phyloP scores from a whole-genome alignment of 148 eudicot genomes.

The Diospyros kaki region DNA sequence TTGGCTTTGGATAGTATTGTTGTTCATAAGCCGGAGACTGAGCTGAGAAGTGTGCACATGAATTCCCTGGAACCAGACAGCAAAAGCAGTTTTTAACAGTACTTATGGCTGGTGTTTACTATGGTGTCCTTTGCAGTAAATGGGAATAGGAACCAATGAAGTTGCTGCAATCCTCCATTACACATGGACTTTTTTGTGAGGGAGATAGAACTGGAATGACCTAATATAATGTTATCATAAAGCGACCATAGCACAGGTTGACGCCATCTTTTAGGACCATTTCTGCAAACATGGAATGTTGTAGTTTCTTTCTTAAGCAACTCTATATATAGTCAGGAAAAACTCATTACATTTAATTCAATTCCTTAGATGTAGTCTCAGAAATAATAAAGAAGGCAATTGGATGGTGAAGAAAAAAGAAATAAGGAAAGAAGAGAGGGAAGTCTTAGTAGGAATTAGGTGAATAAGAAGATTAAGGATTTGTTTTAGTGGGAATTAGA shows the following conservation, averaged over 20 bases:
- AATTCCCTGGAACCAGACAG: slow-evolving; percentile 37
- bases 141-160: not conserved
- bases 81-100: not conserved
- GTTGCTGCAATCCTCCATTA: not conserved
- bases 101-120: not conserved
- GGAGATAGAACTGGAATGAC: too few species aligned
- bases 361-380: not conserved
- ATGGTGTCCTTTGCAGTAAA: not conserved
- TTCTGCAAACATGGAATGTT: too few species aligned
- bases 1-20: slow-evolving; percentile 24
- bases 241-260: too few species aligned
- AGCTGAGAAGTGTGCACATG: slow-evolving; percentile 20
- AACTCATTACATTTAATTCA: not conserved
- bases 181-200: not conserved
- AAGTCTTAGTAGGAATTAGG: too few species aligned
- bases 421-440: too few species aligned
- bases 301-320: not conserved
- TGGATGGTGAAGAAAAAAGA: too few species aligned
- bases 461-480: too few species aligned
- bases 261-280: too few species aligned
- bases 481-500: too few species aligned
- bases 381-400: too few species aligned
- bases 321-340: not conserved
- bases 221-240: too few species aligned
- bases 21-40: slow-evolving; percentile 35